phyloP scores from a whole-genome alignment of 2,329 filamentous ascomycete species.

The Paecilomyces fulvus region DNA sequence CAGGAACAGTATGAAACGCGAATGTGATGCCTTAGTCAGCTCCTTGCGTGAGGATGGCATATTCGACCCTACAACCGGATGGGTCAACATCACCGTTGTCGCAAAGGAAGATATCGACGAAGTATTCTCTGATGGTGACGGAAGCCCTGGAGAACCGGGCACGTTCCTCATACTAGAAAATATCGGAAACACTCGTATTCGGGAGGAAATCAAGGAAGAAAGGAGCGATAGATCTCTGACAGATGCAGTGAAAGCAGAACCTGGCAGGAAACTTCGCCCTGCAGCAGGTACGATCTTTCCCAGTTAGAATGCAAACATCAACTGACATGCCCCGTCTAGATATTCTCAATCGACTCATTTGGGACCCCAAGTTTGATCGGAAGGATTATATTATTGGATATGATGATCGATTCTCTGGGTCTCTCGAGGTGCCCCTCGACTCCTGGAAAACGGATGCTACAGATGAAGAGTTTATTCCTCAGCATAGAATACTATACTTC shows the following conservation, averaged over 20 bases:
- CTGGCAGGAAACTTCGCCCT: slow-evolving; percentile 8
- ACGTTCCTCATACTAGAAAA: background rate
- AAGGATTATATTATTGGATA: slow-evolving; percentile 45
- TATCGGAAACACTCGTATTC: background rate
- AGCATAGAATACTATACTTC: slow-evolving; percentile 46
- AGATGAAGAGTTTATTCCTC: slow-evolving; percentile 49
- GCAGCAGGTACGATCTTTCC: slow-evolving; percentile 5
- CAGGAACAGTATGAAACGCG: background rate
- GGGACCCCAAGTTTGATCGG: slow-evolving; percentile 39
- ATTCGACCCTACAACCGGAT: background rate
- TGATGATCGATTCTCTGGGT: slow-evolving; percentile 44
- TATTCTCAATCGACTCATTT: slow-evolving; percentile 42
- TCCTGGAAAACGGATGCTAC: slow-evolving; percentile 48
- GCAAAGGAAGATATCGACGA: background rate
- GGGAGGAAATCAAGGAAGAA: background rate
- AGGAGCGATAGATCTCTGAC: background rate
- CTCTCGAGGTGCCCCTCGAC: slow-evolving; percentile 39
- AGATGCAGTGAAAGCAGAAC: background rate
- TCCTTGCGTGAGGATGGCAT: background rate
- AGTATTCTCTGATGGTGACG: background rate
- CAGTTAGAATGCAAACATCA: background rate
- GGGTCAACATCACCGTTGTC: background rate
- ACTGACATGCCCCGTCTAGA: slow-evolving; percentile 16
- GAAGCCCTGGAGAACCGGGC: background rate
- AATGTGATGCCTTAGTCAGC: background rate